phyloP scores from a whole-genome alignment of 805 yeast genomes.

The Metschnikowia vanudenii region DNA sequence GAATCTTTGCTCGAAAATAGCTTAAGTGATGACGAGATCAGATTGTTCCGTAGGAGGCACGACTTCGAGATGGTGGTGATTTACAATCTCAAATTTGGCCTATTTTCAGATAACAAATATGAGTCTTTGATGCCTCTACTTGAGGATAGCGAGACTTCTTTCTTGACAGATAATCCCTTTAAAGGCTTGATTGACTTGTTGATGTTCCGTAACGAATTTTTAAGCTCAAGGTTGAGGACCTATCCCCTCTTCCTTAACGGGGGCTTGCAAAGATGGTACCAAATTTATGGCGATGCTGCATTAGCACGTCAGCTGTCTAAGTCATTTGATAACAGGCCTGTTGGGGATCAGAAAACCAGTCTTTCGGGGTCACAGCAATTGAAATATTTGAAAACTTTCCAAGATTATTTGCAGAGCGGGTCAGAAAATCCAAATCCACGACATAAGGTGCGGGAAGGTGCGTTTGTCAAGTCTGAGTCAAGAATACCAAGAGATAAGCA shows the following conservation, averaged over 20 bases:
- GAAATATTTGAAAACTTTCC: slow-evolving; percentile 14
- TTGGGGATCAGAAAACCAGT: slow-evolving; percentile 19
- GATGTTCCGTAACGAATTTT: slow-evolving; percentile 30
- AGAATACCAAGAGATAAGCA: neutral
- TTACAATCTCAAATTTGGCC: slow-evolving; percentile 51
- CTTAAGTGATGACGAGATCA: slow-evolving; percentile 32
- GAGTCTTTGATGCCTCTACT: slow-evolving; percentile 37
- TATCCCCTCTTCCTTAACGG: slow-evolving; percentile 38
- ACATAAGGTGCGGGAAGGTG: neutral
- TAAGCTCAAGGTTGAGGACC: slow-evolving; percentile 32
- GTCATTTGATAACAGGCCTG: neutral
- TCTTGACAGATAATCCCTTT: slow-evolving; percentile 57
- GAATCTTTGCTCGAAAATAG: slow-evolving; percentile 57
- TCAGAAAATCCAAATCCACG: neutral
- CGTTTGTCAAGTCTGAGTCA: neutral
- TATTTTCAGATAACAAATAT: slow-evolving; percentile 29
- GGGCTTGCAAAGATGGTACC: slow-evolving; percentile 37
- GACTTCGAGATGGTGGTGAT: slow-evolving; percentile 62
- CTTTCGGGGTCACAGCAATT: slow-evolving; percentile 1
- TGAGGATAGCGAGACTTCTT: slow-evolving; percentile 33
- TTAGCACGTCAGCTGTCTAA: slow-evolving; percentile 6
- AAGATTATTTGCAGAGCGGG: slow-evolving; percentile 17
- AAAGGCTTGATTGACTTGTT: slow-evolving; percentile 40
- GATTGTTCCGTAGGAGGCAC: slow-evolving; percentile 51
- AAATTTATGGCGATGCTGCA: slow-evolving; percentile 28